Evolutionary conservation across 2,329 filamentous ascomycete genomes (phyloP), one percentile per base, ranked within the genome.

Genomic region (Pseudopyricularia cyperi): DNA sequence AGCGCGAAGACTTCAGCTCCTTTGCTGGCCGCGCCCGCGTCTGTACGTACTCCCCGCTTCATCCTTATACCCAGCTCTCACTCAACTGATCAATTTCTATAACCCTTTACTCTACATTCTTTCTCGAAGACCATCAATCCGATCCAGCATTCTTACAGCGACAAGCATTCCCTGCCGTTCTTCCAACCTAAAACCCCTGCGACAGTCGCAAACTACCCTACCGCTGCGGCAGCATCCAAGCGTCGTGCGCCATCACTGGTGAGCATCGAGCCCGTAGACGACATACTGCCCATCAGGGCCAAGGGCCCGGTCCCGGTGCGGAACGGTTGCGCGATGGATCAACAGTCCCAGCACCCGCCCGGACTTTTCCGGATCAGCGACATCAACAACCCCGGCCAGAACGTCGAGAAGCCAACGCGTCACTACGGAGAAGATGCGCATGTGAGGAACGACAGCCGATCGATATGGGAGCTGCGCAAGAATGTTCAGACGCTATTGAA

Each of bases 401-500:
- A 51, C 35, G 50, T 51, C 37, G 50, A 51, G 1, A 32, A 30
- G 39, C 39, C 50, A 32, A 44, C 37, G 9, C 35, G 37, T 24
- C 44, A 44, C 35, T 51, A 47, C 63, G 66, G 26, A 60, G 70
- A 17, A 80, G 17, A 24, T 30, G 15, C 50, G 19, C 37, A 51
- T 22, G 39, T 34, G 7, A 33, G 50, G 28, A 34, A 51, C 30
- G 50, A 51, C 39, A 33, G 26, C 5, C 50, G 50, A 12, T 19
- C 35, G 2, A n/a, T 34, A 12, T 30, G 44, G 14, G 26, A 34
- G 39, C 39, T 95, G 67, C 84, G 85, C 54, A 71, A 73, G 54
- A 84, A 89, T 63, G 87, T 95, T 54, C 85, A 87, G 26, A 63
- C 74, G 6, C 75, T 96, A 46, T 78, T 98, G n/a, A 75, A 77